Percentiles rank a stretch among this genome's conserved stretches.
Evolutionary conservation across 805 yeast species (phyloP).

Genomic region (Wickerhamiella spandovensis): DNA sequence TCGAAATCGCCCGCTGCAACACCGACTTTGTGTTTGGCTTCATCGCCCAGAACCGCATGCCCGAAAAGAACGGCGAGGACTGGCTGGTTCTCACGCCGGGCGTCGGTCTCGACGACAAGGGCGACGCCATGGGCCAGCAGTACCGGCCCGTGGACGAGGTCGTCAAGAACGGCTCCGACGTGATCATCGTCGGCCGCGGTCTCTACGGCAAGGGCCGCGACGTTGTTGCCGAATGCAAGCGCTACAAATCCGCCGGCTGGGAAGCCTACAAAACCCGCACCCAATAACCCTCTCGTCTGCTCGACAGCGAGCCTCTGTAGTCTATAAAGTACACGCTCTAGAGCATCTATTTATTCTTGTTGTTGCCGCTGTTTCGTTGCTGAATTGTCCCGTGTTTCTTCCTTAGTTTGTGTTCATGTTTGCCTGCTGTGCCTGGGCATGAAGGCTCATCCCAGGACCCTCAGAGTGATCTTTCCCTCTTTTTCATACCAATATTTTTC

Average conservation of each 20-base stretch:
- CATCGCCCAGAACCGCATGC: slow-evolving; percentile 81
- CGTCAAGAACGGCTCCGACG: slow-evolving; percentile 73
- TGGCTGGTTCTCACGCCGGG: slow-evolving; percentile 98
- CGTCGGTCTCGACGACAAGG: slow-evolving; percentile 93
- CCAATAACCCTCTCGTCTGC: not conserved
- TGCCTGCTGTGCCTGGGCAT: too few relatives aligned
- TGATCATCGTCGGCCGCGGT: slow-evolving; percentile 97
- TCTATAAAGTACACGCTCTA: too few relatives aligned
- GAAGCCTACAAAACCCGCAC: slow-evolving; percentile 42
- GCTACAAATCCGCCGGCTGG: slow-evolving; percentile 95
- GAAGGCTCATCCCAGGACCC: too few relatives aligned
- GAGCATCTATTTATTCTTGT: not conserved
- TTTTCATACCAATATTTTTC: too few relatives aligned
- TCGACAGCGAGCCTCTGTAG: too few relatives aligned
- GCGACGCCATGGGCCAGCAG: slow-evolving; percentile 93
- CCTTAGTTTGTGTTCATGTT: too few relatives aligned
- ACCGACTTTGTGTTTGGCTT: slow-evolving; percentile 89
- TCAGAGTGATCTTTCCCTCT: too few relatives aligned
- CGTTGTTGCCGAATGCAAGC: slow-evolving; percentile 70
- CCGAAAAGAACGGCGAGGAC: slow-evolving; percentile 61
- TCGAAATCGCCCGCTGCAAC: slow-evolving; percentile 79
- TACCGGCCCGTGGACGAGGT: slow-evolving; percentile 87
- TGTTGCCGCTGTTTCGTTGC: too few relatives aligned
- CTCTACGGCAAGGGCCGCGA: slow-evolving; percentile 89
- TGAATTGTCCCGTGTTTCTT: too few relatives aligned